A percentile compares a stretch with the other conserved stretches of the same genome.
Evolutionary conservation across 495 filamentous ascomycete species (phyloP).

Genomic region (Penicillium desertorum): DNA sequence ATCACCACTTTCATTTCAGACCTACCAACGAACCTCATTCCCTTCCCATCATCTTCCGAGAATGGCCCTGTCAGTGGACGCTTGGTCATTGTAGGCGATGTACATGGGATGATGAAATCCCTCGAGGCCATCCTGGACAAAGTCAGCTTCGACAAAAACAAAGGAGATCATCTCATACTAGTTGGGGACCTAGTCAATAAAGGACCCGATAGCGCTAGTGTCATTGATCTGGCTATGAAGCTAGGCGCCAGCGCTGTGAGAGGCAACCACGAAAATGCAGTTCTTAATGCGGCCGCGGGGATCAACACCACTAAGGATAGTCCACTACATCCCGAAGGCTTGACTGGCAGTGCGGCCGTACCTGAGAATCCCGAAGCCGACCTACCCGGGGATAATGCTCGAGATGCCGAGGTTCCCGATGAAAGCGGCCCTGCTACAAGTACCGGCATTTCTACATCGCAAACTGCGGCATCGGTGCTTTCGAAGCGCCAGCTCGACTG

Average conservation of each 20-base stretch:
- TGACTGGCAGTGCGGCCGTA: background rate
- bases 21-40: constrained; percentile 14
- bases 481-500: constrained; percentile 58
- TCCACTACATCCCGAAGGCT: background rate
- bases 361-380: background rate
- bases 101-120: constrained; percentile 28
- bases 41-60: constrained; percentile 4
- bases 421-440: constrained; percentile 5
- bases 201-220: constrained; percentile 24
- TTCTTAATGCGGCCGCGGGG: constrained; percentile 47
- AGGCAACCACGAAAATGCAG: constrained; percentile 83
- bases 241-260: constrained; percentile 70
- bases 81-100: constrained; percentile 24
- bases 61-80: constrained; percentile 14
- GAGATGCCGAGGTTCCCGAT: background rate
- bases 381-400: background rate
- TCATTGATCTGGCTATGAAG: constrained; percentile 27
- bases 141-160: constrained; percentile 17
- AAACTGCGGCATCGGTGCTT: constrained; percentile 30
- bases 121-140: constrained; percentile 20
- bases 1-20: constrained; percentile 26
- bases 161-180: constrained; percentile 22
- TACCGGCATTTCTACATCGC: constrained; percentile 3
- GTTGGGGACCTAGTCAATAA: constrained; percentile 24
- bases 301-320: constrained; percentile 6